Percentiles rank a stretch among this genome's conserved stretches.
Conservation (phyloP, 768 basidiomycete genomes). For the Rhizopogon vesiculosus region DNA sequence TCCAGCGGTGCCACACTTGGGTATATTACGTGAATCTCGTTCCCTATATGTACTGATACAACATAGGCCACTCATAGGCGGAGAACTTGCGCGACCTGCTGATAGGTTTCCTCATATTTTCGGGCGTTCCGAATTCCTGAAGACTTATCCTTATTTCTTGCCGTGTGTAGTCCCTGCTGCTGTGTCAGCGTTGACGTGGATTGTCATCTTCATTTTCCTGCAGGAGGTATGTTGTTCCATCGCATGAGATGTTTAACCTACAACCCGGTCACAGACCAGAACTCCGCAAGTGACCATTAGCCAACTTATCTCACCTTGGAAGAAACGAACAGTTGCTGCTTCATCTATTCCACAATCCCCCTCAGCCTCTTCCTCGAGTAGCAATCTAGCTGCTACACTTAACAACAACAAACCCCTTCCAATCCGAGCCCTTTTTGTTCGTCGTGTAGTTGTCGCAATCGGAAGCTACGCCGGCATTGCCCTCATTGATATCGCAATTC, state of each 20-base stretch:
- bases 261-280: neutral
- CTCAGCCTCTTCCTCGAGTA: neutral
- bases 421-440: conserved; percentile 41
- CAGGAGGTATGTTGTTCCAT: conserved; percentile 39
- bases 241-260: neutral
- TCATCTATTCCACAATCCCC: neutral
- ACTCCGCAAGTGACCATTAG: neutral
- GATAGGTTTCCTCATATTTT: conserved; percentile 64
- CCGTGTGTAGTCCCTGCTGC: conserved; percentile 62
- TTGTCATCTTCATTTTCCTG: conserved; percentile 46
- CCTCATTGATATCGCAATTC: conserved; percentile 57
- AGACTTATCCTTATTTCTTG: conserved; percentile 67
- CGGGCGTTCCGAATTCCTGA: conserved; percentile 51
- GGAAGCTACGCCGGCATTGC: conserved; percentile 57
- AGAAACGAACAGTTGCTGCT: neutral
- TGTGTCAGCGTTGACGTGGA: conserved; percentile 45
- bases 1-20: conserved; percentile 36
- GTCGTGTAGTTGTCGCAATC: conserved; percentile 47
- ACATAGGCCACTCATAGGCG: conserved; percentile 65
- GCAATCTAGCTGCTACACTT: too few species aligned
- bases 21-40: conserved; percentile 22
- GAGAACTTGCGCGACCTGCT: conserved; percentile 55
- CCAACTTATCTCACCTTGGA: neutral
- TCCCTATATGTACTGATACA: conserved; percentile 1
- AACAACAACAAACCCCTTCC: conserved; percentile 28